A percentile compares a stretch with the other conserved stretches of the same genome.
These are phyloP conservation scores for Pistacia atlantica DNA, from an alignment of 345 rosid species.

Conservation along the genomic window DNA sequence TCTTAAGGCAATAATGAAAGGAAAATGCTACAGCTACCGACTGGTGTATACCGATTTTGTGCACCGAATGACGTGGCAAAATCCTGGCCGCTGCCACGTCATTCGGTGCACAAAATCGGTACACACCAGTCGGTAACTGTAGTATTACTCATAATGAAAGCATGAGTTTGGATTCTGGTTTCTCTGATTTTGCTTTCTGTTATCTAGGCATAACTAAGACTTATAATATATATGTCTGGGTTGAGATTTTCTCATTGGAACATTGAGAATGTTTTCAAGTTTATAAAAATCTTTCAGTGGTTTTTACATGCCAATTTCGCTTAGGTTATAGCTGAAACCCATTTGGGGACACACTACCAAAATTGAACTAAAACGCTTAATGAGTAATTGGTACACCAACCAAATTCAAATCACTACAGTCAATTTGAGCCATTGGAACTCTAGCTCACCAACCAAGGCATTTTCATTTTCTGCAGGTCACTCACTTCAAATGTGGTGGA, in stretches of 20 bases:
- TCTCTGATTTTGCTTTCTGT: neutral
- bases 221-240: neutral
- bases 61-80: no score
- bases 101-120: no score
- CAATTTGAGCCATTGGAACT: neutral
- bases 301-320: neutral
- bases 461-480: slow-evolving; percentile 48
- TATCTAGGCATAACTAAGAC: neutral
- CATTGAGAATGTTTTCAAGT: neutral
- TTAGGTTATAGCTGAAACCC: neutral
- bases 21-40: no score
- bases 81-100: no score
- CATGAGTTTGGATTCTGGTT: neutral
- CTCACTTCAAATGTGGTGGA: slow-evolving; percentile 91
- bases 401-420: neutral
- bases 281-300: neutral
- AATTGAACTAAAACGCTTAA: neutral
- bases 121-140: no score
- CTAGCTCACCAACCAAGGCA: neutral
- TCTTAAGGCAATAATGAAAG: neutral
- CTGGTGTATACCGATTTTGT: no score
- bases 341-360: neutral
- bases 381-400: neutral
- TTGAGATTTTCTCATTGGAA: neutral
- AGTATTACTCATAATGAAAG: no score